Evolutionary conservation across 2,329 filamentous ascomycete genomes (phyloP), one percentile per base, ranked within the genome.

Genomic region (Colletotrichum brevisporum): DNA sequence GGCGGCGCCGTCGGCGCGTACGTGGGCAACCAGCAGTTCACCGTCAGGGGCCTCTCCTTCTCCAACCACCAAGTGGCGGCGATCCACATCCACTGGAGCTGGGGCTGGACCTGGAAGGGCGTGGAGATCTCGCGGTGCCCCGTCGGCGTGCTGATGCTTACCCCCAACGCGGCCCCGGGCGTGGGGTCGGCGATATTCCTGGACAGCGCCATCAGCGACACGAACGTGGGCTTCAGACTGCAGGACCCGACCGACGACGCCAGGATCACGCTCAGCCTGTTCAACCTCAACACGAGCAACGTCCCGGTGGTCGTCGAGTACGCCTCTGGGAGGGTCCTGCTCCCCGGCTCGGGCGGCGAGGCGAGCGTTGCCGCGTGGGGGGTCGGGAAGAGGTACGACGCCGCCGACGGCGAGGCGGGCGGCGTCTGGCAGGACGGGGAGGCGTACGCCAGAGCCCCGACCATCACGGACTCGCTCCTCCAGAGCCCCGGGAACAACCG

Each of bases 21-120:
- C 83, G 70, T 39, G 43, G 89, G 89, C 10, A 90, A 88, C 75
- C 89, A 91, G 74, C 91, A 94, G 76, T 93, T 92, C 75, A 92
- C 90, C 2, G 89, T 89, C 70, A 84, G 89, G 48, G 91, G 92
- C 76, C 73, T 93, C 56, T 86, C 83, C 13, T 93, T 93, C 81
- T 39, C 36, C 36, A 89, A 89, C 72, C 83, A 85, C 75, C 90
- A 89, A 78, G 83, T 88, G 71, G 92, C 90, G 8, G 87, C 88
- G 54, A 88, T 93, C 60, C 89, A 86, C 75, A 88, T 92, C 79
- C 87, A 91, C 72, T 94, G 91, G 91, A 87, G 92, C 78, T 94
- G 91, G 91, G 87, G 88, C 27, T 94, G 90, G 89, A 36, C 27
- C 52, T 54, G 52, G 52, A 54, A 54, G 52, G 26, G 16, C 52